Evolutionary conservation across 805 yeast genomes (phyloP).

Genomic region (Cyberlindnera galapagoensis): DNA sequence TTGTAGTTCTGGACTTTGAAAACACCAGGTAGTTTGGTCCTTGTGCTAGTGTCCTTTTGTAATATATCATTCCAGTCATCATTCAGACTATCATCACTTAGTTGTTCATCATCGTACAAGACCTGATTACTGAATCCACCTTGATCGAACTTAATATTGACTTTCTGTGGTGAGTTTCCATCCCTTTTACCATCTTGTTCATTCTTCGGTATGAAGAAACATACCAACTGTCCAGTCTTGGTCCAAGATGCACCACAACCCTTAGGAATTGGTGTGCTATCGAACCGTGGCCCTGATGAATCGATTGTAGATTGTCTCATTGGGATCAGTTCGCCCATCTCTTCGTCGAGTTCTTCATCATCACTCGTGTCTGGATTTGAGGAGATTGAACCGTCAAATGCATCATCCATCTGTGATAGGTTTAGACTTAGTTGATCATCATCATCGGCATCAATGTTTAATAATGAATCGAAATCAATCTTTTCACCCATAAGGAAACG

Average conservation of each 20-base stretch:
- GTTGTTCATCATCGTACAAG: slow-evolving; percentile 19
- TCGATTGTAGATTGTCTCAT: slow-evolving; percentile 4
- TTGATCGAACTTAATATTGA: slow-evolving; percentile 44
- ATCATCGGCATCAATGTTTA: slow-evolving; percentile 31
- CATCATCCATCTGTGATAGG: slow-evolving; percentile 28
- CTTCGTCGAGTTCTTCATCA: slow-evolving; percentile 27
- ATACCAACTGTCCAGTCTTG: slow-evolving; percentile 66
- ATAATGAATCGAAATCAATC: slow-evolving; percentile 36
- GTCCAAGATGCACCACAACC: slow-evolving; percentile 94
- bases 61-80: slow-evolving; percentile 66
- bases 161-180: slow-evolving; percentile 29
- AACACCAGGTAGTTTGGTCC: slow-evolving; percentile 47
- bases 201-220: slow-evolving; percentile 64
- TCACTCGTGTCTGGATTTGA: slow-evolving; percentile 17
- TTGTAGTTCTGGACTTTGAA: slow-evolving; percentile 20
- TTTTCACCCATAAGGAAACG: slow-evolving; percentile 78
- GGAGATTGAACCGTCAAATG: slow-evolving; percentile 26
- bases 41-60: slow-evolving; percentile 43
- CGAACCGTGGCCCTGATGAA: slow-evolving; percentile 31
- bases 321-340: slow-evolving; percentile 25
- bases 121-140: slow-evolving; percentile 41
- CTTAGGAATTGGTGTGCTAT: slow-evolving; percentile 86
- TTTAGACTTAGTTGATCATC: slow-evolving; percentile 16
- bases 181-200: too few species aligned
- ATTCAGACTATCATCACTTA: slow-evolving; percentile 51